Evolutionary conservation across 176 grass and related monocot genomes (phyloP), one percentile per base, ranked within the genome.

Genomic region (Ananas comosus): DNA sequence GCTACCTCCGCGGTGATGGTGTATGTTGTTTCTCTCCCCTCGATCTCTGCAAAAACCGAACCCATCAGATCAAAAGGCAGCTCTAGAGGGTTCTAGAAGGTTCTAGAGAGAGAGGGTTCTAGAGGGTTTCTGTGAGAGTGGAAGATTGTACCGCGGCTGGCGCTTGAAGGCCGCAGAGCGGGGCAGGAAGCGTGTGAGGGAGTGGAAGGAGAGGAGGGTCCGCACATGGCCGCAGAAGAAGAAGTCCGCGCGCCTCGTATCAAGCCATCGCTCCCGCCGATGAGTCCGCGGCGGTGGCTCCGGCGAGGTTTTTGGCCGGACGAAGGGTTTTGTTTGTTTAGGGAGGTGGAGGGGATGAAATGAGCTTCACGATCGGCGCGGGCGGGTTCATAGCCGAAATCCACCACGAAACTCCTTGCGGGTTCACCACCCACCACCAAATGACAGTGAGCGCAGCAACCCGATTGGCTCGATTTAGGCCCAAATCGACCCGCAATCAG

Each of bases 111-210:
- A 27, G 25, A 27, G 25, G 25, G 16, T 22, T 12, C 17, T 21
- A 16, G 57, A 53, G 64, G 73, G 69, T n/a, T 3, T 53, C 4
- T 52, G 14, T n/a, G 50, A 49, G 67, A 42, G n/a, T 53, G 1
- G 17, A n/a, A 49, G 25, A 11, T 10, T 9, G 17, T 14, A 89
- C 92, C 88, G 74, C 61, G 61, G 86, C 84, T 66, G 65, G 79
- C 89, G 89, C 81, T 90, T 87, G 86, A 90, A 90, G n/a, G 68
- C 93, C 89, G 68, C 93, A 92, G 75, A 87, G 81, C 9, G n/a
- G 84, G 76, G 77, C 93, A 92, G 17, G 71, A 66, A 21, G 82
- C 89, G 64, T 63, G 75, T 70, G 59, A 83, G 0, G 65, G 84
- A 85, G 56, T 83, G 27, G 69, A 97, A 85, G 25, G 77, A 71